Evolutionary conservation across 768 basidiomycete species (phyloP).

Genomic region (Mycena alexandri): DNA sequence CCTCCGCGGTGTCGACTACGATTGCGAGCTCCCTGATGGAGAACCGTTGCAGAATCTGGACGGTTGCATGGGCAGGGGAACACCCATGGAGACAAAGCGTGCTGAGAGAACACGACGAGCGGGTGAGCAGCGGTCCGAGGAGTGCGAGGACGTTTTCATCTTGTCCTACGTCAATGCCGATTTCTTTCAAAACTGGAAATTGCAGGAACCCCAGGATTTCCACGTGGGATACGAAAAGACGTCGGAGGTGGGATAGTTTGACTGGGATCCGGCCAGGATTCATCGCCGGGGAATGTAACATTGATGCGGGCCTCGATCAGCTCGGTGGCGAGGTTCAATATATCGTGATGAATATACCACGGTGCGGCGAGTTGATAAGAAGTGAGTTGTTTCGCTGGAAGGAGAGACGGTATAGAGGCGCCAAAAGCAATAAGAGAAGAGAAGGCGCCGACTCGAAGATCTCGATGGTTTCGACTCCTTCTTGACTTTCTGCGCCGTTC

Average conservation of each 20-base stretch:
- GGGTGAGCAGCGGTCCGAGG: too few species aligned
- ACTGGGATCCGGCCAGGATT: not conserved
- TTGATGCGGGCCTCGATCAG: constrained; percentile 1
- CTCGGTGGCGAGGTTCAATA: not conserved
- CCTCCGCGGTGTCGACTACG: too few species aligned
- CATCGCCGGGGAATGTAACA: not conserved
- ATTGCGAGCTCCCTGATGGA: not conserved
- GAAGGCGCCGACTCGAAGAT: not conserved
- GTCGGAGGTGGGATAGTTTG: not conserved
- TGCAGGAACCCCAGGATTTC: not conserved
- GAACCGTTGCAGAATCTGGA: not conserved
- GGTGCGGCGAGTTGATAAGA: not conserved
- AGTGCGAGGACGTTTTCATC: not conserved
- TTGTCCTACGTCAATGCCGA: not conserved
- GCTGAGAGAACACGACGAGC: not conserved
- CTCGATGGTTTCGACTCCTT: not conserved
- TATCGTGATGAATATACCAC: not conserved
- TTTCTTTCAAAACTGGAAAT: not conserved
- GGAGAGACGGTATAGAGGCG: not conserved
- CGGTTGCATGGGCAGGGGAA: not conserved
- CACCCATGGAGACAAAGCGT: not conserved
- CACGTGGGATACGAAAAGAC: not conserved
- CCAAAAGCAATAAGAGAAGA: not conserved
- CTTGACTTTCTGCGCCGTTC: not conserved
- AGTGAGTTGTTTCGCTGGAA: not conserved